phyloP scores from a whole-genome alignment of 306 rosid species.

The Sesbania bispinosa region DNA sequence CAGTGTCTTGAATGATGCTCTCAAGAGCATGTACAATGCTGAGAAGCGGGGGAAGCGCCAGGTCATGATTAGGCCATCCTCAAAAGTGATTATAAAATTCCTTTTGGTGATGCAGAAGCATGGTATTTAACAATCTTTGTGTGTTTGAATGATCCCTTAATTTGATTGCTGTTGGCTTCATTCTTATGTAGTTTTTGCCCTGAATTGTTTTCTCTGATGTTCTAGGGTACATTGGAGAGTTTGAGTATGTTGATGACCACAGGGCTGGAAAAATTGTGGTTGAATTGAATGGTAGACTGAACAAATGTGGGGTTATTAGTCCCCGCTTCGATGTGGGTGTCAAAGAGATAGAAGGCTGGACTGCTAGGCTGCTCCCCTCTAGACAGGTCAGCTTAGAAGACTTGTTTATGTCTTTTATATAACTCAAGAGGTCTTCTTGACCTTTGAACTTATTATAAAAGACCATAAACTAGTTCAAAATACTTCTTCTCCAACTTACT shows the following conservation, averaged over 20 bases:
- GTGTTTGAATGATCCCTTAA: background rate
- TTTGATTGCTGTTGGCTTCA: background rate
- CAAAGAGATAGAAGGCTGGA: conserved; percentile 47
- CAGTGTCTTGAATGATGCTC: conserved; percentile 48
- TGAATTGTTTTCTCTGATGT: background rate
- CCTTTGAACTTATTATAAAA: no score
- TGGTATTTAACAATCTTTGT: conserved; percentile 1
- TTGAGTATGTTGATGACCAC: conserved; percentile 52
- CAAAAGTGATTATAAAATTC: conserved; percentile 45
- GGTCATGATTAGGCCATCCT: conserved; percentile 50
- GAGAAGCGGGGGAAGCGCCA: conserved; percentile 53
- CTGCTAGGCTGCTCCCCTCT: conserved; percentile 51
- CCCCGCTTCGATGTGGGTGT: conserved; percentile 53
- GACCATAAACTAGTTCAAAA: no score
- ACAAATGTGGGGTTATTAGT: conserved; percentile 50
- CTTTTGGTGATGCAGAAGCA: conserved; percentile 49
- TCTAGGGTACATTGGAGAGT: conserved; percentile 46
- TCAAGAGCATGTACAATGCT: conserved; percentile 54
- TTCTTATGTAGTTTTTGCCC: background rate
- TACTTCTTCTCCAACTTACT: no score
- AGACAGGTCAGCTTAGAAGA: conserved; percentile 31
- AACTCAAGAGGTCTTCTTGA: background rate
- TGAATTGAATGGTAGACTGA: conserved; percentile 47
- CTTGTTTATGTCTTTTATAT: background rate
- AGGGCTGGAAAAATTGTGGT: conserved; percentile 50